Conservation (phyloP, 768 basidiomycete species). For the Kwoniella europaea region DNA sequence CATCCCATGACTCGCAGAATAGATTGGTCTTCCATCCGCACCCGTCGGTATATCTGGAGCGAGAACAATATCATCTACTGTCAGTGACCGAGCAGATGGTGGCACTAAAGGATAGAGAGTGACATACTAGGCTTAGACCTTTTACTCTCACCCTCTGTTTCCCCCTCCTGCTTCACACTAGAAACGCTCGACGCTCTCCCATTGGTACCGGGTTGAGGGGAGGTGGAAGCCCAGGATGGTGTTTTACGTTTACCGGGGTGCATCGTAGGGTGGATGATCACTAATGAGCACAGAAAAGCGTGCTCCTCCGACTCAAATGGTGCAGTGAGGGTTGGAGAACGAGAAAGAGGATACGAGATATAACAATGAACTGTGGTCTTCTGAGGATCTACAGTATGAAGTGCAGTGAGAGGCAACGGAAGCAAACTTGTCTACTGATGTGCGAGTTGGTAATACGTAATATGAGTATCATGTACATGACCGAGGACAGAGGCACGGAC, state of each 20-base stretch:
- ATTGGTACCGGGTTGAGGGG: slow-evolving; percentile 17
- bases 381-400: no score
- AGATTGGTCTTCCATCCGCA: slow-evolving; percentile 19
- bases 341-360: no score
- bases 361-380: no score
- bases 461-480: no score
- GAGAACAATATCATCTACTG: background rate
- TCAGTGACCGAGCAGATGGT: background rate
- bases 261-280: background rate
- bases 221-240: slow-evolving; percentile 24
- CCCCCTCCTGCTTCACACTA: slow-evolving; percentile 15
- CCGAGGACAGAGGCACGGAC: no score
- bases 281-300: no score
- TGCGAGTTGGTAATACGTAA: no score
- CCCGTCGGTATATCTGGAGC: slow-evolving; percentile 10
- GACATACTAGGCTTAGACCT: slow-evolving; percentile 18
- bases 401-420: no score
- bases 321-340: no score
- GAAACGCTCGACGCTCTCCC: slow-evolving; percentile 14
- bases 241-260: slow-evolving; percentile 25
- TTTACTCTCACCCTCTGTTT: slow-evolving; percentile 14
- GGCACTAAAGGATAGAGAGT: background rate
- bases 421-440: no score
- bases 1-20: slow-evolving; percentile 26
- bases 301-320: no score